Conservation (phyloP, 495 filamentous ascomycete genomes). For the Podospora comata region DNA sequence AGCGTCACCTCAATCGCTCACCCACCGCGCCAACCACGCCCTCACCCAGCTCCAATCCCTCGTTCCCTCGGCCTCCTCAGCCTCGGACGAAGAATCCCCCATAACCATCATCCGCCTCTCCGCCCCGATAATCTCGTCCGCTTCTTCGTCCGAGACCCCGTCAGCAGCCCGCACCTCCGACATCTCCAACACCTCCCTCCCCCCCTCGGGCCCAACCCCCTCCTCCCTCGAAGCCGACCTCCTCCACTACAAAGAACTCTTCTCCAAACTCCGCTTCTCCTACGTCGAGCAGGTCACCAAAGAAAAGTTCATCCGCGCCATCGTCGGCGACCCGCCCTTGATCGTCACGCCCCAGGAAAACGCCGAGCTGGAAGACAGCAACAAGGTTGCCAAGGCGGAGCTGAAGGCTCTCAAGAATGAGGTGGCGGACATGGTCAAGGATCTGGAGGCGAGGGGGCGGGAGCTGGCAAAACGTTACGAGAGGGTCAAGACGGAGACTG, state of each 20-base stretch:
- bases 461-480: constrained; percentile 60
- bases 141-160: background rate
- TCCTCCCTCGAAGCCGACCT: constrained; percentile 78
- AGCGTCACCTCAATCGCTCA: constrained; percentile 9
- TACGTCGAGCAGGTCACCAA: constrained; percentile 82
- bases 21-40: constrained; percentile 23
- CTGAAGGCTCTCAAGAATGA: constrained; percentile 77
- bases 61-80: constrained; percentile 28
- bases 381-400: constrained; percentile 67
- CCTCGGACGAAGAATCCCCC: constrained; percentile 51
- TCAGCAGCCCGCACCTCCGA: constrained; percentile 58
- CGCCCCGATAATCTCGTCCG: background rate
- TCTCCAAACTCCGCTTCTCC: constrained; percentile 93
- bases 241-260: constrained; percentile 89
- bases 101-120: background rate
- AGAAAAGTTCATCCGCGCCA: constrained; percentile 72
- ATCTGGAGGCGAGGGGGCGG: constrained; percentile 65
- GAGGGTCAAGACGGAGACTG: constrained; percentile 58
- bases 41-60: constrained; percentile 36
- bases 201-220: constrained; percentile 59
- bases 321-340: constrained; percentile 81
- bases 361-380: constrained; percentile 67
- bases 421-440: constrained; percentile 66
- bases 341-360: constrained; percentile 82
- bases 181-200: constrained; percentile 60